Percentiles rank a stretch among this genome's conserved stretches.
Evolutionary conservation across 306 rosid genomes (phyloP).

Genomic region (Luffa acutangula): DNA sequence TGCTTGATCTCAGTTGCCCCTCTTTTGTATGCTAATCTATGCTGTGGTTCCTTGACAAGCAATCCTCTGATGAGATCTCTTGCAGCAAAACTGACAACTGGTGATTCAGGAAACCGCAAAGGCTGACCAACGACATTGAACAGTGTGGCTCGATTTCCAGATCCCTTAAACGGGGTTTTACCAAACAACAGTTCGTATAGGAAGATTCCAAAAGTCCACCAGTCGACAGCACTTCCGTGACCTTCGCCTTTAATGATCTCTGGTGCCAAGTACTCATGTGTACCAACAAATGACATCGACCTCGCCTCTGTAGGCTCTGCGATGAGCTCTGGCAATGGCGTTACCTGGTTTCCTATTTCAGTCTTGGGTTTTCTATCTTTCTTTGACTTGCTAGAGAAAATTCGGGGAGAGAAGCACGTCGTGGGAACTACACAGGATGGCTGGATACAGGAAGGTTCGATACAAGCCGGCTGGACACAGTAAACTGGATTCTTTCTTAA

Average conservation of each 20-base stretch:
- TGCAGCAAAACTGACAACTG: slow-evolving; percentile 87
- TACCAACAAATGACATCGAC: slow-evolving; percentile 95
- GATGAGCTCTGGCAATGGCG: slow-evolving; percentile 84
- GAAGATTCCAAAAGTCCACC: slow-evolving; percentile 99
- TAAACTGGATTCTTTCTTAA: slow-evolving; percentile 54
- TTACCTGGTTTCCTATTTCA: slow-evolving; percentile 84
- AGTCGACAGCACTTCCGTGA: slow-evolving; percentile 95
- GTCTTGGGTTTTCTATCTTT: slow-evolving; percentile 69
- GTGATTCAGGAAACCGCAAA: slow-evolving; percentile 86
- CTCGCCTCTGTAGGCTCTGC: slow-evolving; percentile 97
- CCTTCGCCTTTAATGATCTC: slow-evolving; percentile 99
- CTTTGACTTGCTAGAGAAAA: slow-evolving; percentile 88
- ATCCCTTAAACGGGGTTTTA: slow-evolving; percentile 93
- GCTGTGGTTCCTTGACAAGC: slow-evolving; percentile 92
- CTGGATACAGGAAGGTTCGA: slow-evolving; percentile 94
- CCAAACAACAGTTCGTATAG: slow-evolving; percentile 88
- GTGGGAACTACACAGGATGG: slow-evolving; percentile 97
- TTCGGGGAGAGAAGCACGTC: slow-evolving; percentile 79
- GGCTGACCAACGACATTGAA: slow-evolving; percentile 91
- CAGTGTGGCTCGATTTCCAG: slow-evolving; percentile 84
- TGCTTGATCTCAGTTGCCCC: slow-evolving; percentile 94
- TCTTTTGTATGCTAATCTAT: slow-evolving; percentile 84
- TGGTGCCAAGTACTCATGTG: slow-evolving; percentile 92
- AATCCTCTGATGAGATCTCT: slow-evolving; percentile 86
- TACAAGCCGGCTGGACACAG: slow-evolving; percentile 91